Percentiles rank a stretch among this genome's conserved stretches.
These are phyloP conservation scores for Clavariopsis aquatica DNA, from an alignment of 495 filamentous ascomycete genomes.

Conservation along the genomic window DNA sequence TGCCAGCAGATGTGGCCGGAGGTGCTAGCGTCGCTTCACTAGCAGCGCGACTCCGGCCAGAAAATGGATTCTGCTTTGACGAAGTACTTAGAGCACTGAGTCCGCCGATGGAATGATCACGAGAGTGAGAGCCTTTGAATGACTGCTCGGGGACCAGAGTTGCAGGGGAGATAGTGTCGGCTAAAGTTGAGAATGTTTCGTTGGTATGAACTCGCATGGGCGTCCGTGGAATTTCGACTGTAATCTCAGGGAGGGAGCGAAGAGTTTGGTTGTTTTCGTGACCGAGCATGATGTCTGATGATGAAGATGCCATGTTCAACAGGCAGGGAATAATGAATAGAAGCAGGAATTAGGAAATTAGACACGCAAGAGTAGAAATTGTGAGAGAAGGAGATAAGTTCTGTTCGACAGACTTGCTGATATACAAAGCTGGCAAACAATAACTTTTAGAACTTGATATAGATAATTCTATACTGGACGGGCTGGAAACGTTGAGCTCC, in stretches of 20 bases:
- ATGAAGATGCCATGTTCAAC: slow-evolving; percentile 29
- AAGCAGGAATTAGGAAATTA: slow-evolving; percentile 12
- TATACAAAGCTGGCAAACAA: neutral
- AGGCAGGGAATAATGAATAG: neutral
- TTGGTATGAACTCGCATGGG: slow-evolving; percentile 16
- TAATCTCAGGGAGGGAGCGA: slow-evolving; percentile 22
- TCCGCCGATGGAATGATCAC: slow-evolving; percentile 3
- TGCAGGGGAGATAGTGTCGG: slow-evolving; percentile 16
- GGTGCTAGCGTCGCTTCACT: slow-evolving; percentile 30
- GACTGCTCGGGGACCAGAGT: slow-evolving; percentile 23
- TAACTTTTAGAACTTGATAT: neutral
- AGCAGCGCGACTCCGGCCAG: slow-evolving; percentile 15
- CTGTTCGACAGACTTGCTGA: neutral
- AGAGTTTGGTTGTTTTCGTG: slow-evolving; percentile 10
- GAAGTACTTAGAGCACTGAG: slow-evolving; percentile 1
- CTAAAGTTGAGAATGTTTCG: slow-evolving; percentile 18
- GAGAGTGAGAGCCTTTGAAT: slow-evolving; percentile 11
- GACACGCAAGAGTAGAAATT: neutral
- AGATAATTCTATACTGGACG: neutral
- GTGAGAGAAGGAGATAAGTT: neutral
- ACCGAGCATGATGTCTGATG: neutral
- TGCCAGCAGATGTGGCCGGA: slow-evolving; percentile 18
- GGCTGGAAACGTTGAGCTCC: neutral
- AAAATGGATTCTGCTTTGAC: neutral
- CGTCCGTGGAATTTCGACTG: slow-evolving; percentile 19